These are phyloP conservation scores for Rosa lucieae DNA, from an alignment of 306 rosid species.

Conservation along the genomic window DNA sequence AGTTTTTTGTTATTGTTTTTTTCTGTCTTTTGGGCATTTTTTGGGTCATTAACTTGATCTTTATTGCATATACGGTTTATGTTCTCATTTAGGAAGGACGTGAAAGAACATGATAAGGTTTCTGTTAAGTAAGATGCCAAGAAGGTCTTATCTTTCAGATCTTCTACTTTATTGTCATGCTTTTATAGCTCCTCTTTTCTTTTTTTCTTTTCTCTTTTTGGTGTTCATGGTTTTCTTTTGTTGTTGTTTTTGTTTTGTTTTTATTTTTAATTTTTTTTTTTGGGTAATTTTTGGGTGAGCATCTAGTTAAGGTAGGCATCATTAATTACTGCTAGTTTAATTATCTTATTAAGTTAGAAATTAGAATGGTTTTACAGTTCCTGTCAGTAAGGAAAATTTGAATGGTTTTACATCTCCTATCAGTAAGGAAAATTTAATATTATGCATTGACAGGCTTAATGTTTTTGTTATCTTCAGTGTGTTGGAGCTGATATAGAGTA, in stretches of 20 bases:
- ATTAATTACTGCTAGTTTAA: not conserved
- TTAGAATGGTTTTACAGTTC: constrained; percentile 1
- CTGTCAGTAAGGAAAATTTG: not conserved
- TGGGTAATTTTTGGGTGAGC: not conserved
- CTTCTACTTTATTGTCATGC: not conserved
- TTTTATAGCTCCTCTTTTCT: not conserved
- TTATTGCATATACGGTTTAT: not conserved
- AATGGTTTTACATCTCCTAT: not conserved
- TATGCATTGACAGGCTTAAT: constrained; percentile 8
- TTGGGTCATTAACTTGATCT: too few relatives aligned
- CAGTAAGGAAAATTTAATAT: not conserved
- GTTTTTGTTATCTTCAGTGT: constrained; percentile 62
- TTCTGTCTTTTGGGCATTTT: not conserved
- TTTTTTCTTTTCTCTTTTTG: too few relatives aligned
- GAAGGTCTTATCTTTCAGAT: not conserved
- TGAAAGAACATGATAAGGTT: not conserved
- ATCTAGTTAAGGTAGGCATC: not conserved
- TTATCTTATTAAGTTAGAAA: not conserved
- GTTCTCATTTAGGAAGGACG: not conserved
- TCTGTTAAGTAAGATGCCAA: not conserved
- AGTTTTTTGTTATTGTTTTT: not conserved
- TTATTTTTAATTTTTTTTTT: too few relatives aligned
- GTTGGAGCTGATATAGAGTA: constrained; percentile 92
- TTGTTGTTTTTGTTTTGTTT: too few relatives aligned
- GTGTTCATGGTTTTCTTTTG: not conserved